phyloP scores from a whole-genome alignment of 192 early-diverging fungal species.

The Backusella tuberculispora region DNA sequence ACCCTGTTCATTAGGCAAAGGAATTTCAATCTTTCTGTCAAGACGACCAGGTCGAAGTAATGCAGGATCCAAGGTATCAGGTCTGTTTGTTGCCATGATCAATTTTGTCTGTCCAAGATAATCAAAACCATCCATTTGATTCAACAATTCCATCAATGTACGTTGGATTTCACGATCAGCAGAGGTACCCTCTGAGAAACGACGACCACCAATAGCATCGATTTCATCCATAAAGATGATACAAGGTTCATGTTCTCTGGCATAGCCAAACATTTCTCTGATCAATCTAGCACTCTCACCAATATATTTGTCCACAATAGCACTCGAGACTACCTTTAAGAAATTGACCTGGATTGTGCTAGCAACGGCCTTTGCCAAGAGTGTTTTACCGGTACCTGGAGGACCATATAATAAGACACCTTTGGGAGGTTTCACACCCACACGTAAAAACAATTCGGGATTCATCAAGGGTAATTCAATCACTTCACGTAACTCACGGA shows the following conservation, averaged over 20 bases:
- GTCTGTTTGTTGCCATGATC: conserved; percentile 99
- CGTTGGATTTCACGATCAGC: conserved; percentile 99
- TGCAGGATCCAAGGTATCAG: conserved; percentile 99
- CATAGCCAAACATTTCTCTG: conserved; percentile 99
- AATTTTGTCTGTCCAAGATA: conserved; percentile 97
- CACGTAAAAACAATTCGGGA: conserved; percentile 96
- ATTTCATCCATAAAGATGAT: conserved; percentile 99
- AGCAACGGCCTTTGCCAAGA: conserved; percentile 96
- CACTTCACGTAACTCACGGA: conserved; percentile 96
- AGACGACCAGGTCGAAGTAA: conserved; percentile 93
- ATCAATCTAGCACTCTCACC: conserved; percentile 97
- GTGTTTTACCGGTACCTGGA: conserved; percentile 98
- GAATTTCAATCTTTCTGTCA: conserved; percentile 99
- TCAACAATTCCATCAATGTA: conserved; percentile 98
- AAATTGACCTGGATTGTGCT: conserved; percentile 98
- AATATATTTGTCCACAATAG: conserved; percentile 99
- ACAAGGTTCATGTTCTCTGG: conserved; percentile 98
- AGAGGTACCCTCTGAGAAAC: conserved; percentile 98
- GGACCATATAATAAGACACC: conserved; percentile 97
- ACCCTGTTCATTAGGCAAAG: conserved; percentile 97
- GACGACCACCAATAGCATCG: conserved; percentile 98
- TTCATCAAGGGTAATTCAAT: conserved; percentile 99
- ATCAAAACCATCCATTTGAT: conserved; percentile 99
- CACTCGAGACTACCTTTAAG: conserved; percentile 96
- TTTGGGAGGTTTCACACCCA: conserved; percentile 98